Base-by-base conservation (phyloP, 163 green algal genomes). In the Chlorella variabilis region DNA sequence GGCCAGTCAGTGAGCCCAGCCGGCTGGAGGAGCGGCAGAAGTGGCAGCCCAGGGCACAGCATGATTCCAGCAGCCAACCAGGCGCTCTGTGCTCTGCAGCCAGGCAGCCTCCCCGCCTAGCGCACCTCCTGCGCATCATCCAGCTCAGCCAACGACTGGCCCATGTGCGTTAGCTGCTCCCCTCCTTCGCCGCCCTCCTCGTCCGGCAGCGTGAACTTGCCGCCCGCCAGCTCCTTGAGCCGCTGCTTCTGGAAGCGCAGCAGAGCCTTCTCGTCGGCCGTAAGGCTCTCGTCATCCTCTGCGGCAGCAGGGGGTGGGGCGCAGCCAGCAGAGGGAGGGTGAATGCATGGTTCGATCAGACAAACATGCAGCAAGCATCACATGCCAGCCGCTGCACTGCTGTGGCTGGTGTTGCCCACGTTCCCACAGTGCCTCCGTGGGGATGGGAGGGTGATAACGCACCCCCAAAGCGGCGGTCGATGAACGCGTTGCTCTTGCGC, bases 381-480 rank as follows among this genome's bases (percentile, higher is more conserved):
- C n/a, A n/a, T n/a, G n/a, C n/a, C n/a, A n/a, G n/a, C n/a, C n/a
- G n/a, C n/a, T n/a, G n/a, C n/a, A n/a, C n/a, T n/a, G n/a, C n/a
- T n/a, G n/a, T n/a, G n/a, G n/a, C n/a, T n/a, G n/a, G n/a, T n/a
- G n/a, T n/a, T n/a, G n/a, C n/a, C n/a, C n/a, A n/a, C n/a, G n/a
- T n/a, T n/a, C n/a, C n/a, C n/a, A n/a, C n/a, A n/a, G n/a, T n/a
- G n/a, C n/a, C n/a, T n/a, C n/a, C n/a, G n/a, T n/a, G n/a, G n/a
- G n/a, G n/a, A n/a, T n/a, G n/a, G n/a, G n/a, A n/a, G n/a, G n/a
- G n/a, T n/a, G n/a, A n/a, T n/a, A n/a, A n/a, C 77, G 31, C 78
- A 96, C 93, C 93, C 63, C 94, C 94, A 67, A 98, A 96, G 15
- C 95, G 93, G 23, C 91, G 85, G 85, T 98, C 96, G 3, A 98